Evolutionary conservation across 495 filamentous ascomycete genomes (phyloP).

Genomic region (Evansstolkia leycettana): DNA sequence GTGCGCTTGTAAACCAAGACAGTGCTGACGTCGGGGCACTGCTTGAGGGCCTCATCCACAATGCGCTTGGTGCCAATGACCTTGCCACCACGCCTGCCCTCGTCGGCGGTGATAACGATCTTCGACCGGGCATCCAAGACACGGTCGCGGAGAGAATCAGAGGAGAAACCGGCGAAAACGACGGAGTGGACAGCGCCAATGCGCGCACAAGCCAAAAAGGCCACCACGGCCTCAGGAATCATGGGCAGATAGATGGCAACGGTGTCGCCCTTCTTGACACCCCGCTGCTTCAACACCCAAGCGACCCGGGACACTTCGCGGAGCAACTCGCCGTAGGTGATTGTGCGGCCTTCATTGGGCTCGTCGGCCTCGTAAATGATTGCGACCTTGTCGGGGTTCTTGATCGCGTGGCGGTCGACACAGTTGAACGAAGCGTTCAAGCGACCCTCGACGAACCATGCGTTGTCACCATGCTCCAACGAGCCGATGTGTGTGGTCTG

Average conservation of each 20-base stretch:
- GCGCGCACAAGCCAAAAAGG: constrained; percentile 81
- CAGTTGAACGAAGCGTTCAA: constrained; percentile 97
- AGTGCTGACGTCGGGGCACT: constrained; percentile 82
- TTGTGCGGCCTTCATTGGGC: constrained; percentile 69
- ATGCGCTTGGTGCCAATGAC: constrained; percentile 98
- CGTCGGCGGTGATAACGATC: constrained; percentile 92
- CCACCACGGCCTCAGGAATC: constrained; percentile 90
- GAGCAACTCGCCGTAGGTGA: constrained; percentile 90
- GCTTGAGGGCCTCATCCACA: constrained; percentile 94
- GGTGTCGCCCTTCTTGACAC: constrained; percentile 94
- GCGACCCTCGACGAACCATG: constrained; percentile 90
- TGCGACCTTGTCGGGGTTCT: constrained; percentile 80
- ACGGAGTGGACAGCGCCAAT: constrained; percentile 98
- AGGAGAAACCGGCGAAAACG: constrained; percentile 96
- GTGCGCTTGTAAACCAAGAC: constrained; percentile 92
- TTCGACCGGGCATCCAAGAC: constrained; percentile 81
- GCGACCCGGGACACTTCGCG: constrained; percentile 81
- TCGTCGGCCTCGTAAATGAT: constrained; percentile 99
- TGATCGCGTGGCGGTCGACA: constrained; percentile 89
- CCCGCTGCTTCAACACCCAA: constrained; percentile 81
- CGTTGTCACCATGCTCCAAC: constrained; percentile 68
- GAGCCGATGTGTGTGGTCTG: constrained; percentile 76
- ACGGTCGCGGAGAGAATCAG: constrained; percentile 92
- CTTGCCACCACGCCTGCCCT: constrained; percentile 96
- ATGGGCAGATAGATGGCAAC: constrained; percentile 97